Evolutionary conservation across 768 basidiomycete genomes (phyloP).

Genomic region (Boletellus sp.): DNA sequence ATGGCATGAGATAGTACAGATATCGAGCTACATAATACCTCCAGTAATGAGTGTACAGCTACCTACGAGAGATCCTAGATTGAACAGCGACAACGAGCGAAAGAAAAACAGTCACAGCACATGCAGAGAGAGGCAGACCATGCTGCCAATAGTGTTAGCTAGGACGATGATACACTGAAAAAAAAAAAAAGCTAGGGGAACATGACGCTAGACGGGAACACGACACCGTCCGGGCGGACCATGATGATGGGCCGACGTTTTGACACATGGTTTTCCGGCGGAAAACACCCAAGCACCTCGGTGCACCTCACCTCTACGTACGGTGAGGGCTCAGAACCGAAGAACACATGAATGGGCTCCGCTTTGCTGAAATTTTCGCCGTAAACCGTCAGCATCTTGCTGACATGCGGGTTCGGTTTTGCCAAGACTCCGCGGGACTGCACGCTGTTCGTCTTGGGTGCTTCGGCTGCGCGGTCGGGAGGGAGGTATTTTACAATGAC

Average conservation of each 20-base stretch:
- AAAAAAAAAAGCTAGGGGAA: slow-evolving; percentile 56
- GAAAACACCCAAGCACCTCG: slow-evolving; percentile 79
- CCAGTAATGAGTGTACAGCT: slow-evolving; percentile 25
- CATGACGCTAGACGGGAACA: slow-evolving; percentile 79
- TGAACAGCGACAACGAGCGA: slow-evolving; percentile 22
- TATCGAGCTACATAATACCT: slow-evolving; percentile 30
- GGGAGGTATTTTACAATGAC: slow-evolving; percentile 88
- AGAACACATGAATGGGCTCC: slow-evolving; percentile 80
- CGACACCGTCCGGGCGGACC: slow-evolving; percentile 79
- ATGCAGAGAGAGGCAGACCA: slow-evolving; percentile 22
- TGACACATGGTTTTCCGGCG: slow-evolving; percentile 60
- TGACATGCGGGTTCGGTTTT: slow-evolving; percentile 74
- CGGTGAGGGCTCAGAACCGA: slow-evolving; percentile 83
- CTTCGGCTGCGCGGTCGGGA: slow-evolving; percentile 82
- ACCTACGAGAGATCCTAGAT: slow-evolving; percentile 30
- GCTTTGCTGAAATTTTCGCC: slow-evolving; percentile 86
- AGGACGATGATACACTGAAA: slow-evolving; percentile 13
- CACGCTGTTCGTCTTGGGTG: slow-evolving; percentile 67
- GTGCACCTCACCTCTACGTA: slow-evolving; percentile 85
- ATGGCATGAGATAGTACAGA: slow-evolving; percentile 24
- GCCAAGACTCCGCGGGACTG: slow-evolving; percentile 64
- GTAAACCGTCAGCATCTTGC: slow-evolving; percentile 81
- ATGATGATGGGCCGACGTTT: slow-evolving; percentile 80
- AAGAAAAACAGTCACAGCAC: slow-evolving; percentile 17
- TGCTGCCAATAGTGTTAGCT: slow-evolving; percentile 27